Evolutionary conservation across 441 rosid genomes (phyloP).

Genomic region (Eutrema salsugineum): DNA sequence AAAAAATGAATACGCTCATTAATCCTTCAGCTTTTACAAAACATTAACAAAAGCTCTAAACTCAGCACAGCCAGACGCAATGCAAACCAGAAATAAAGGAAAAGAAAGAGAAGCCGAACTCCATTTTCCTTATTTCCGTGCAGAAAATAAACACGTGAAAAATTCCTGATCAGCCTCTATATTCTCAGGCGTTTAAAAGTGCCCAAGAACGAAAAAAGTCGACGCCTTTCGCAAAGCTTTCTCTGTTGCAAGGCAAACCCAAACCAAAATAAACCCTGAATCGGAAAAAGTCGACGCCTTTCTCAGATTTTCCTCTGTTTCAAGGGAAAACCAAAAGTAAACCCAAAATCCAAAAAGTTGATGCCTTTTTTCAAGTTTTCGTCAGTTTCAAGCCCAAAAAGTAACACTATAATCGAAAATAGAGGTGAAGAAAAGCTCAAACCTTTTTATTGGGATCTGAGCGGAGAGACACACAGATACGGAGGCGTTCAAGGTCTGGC

Average conservation of each 20-base stretch:
- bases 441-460: constrained; percentile 37
- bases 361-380: constrained; percentile 1
- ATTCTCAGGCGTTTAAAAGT: neutral
- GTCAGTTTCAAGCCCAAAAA: constrained; percentile 1
- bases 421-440: neutral
- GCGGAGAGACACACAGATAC: constrained; percentile 27
- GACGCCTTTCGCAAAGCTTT: neutral
- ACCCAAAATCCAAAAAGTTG: neutral
- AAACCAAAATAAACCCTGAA: neutral
- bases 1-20: neutral
- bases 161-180: neutral
- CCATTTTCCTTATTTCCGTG: neutral
- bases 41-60: neutral
- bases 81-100: neutral
- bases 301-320: neutral
- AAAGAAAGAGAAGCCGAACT: neutral
- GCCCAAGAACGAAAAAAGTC: constrained; percentile 1
- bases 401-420: neutral
- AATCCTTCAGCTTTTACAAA: neutral
- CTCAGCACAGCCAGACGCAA: neutral
- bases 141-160: neutral
- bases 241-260: neutral
- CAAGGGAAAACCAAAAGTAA: neutral
- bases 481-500: constrained; percentile 34
- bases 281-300: neutral